Conservation (phyloP, 805 yeast genomes). For the Cyberlindnera galapagoensis region DNA sequence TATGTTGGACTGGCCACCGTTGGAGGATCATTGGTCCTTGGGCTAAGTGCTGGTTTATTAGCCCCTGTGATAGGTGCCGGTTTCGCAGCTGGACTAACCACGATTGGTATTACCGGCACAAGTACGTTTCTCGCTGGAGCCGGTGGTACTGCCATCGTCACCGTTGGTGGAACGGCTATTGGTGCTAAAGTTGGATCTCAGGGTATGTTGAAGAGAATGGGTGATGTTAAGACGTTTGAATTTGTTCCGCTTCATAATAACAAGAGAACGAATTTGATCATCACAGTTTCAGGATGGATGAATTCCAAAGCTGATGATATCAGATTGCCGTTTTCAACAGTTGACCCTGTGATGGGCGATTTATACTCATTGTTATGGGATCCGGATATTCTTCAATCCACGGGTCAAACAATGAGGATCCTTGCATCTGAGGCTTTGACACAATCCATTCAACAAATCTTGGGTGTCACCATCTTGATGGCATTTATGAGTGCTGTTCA, state of each 20-base stretch:
- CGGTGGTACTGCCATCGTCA: constrained; percentile 92
- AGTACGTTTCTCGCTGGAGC: constrained; percentile 90
- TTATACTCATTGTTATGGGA: constrained; percentile 91
- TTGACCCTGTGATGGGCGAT: constrained; percentile 98
- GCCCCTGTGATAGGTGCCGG: constrained; percentile 99
- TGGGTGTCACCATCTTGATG: constrained; percentile 84
- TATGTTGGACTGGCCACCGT: constrained; percentile 93
- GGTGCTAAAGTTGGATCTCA: constrained; percentile 85
- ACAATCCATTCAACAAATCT: constrained; percentile 89
- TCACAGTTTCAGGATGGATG: constrained; percentile 98
- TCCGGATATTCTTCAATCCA: constrained; percentile 92
- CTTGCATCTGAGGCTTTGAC: constrained; percentile 90
- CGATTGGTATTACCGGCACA: constrained; percentile 93
- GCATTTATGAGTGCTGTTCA: constrained; percentile 92
- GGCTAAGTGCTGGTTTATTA: constrained; percentile 87
- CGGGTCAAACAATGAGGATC: constrained; percentile 93
- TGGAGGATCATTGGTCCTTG: constrained; percentile 92
- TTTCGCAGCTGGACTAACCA: constrained; percentile 91
- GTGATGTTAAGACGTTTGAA: constrained; percentile 90
- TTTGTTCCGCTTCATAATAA: constrained; percentile 89
- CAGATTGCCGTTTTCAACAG: constrained; percentile 89
- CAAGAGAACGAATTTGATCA: constrained; percentile 75
- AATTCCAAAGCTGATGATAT: constrained; percentile 92
- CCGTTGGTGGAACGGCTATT: constrained; percentile 83
- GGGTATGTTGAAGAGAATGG: constrained; percentile 84